phyloP scores from a whole-genome alignment of 2,329 filamentous ascomycete genomes.

The Fusarium abutilonis region DNA sequence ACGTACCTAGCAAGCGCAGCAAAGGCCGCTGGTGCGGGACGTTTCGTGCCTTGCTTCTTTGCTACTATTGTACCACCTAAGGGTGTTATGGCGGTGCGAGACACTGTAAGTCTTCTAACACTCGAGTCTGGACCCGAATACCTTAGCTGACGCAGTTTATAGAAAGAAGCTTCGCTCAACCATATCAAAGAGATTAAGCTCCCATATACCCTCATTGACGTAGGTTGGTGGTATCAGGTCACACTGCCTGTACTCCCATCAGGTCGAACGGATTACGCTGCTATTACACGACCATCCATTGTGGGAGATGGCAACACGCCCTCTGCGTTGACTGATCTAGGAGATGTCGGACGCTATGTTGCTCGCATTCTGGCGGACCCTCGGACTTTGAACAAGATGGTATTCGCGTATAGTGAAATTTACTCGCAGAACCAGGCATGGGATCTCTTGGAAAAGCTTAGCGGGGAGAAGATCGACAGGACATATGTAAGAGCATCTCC shows the following conservation, averaged over 20 bases:
- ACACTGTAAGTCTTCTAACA: background rate
- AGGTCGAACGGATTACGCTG: slow-evolving; percentile 38
- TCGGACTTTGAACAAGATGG: slow-evolving; percentile 62
- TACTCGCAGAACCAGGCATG: slow-evolving; percentile 58
- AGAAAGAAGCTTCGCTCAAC: slow-evolving; percentile 61
- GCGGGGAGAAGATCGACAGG: slow-evolving; percentile 56
- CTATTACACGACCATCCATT: slow-evolving; percentile 51
- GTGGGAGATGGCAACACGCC: slow-evolving; percentile 57
- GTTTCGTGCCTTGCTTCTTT: slow-evolving; percentile 62
- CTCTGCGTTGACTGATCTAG: slow-evolving; percentile 57
- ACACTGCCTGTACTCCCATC: slow-evolving; percentile 44
- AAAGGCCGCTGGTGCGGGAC: slow-evolving; percentile 59
- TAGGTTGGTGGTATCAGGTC: slow-evolving; percentile 67
- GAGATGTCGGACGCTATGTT: slow-evolving; percentile 62
- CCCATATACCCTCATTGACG: slow-evolving; percentile 65
- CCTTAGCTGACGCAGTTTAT: background rate
- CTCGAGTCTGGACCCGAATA: no score
- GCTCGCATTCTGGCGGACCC: slow-evolving; percentile 61
- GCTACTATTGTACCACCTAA: slow-evolving; percentile 54
- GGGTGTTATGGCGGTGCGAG: slow-evolving; percentile 43
- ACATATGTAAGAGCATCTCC: slow-evolving; percentile 2
- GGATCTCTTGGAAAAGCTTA: slow-evolving; percentile 56
- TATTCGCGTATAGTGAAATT: slow-evolving; percentile 60
- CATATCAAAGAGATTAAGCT: slow-evolving; percentile 58
- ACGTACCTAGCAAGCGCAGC: slow-evolving; percentile 58